phyloP scores from a whole-genome alignment of 495 filamentous ascomycete species.

The Thermochaetoides thermophila region DNA sequence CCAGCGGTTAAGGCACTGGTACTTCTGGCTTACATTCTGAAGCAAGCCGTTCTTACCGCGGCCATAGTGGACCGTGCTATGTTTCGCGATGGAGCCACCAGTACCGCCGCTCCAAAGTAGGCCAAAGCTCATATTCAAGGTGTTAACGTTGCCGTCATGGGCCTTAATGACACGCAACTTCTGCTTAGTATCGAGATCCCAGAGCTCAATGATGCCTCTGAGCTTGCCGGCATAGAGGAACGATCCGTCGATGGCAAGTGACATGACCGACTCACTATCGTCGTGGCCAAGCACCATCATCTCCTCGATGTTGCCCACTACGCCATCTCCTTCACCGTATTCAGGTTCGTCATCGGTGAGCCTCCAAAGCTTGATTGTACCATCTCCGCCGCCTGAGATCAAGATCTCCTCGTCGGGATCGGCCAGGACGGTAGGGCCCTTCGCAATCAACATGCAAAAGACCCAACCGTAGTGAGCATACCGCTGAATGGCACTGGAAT shows the following conservation, averaged over 20 bases:
- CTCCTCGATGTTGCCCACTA: constrained; percentile 39
- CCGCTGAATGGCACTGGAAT: constrained; percentile 62
- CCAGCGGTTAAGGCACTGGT: constrained; percentile 71
- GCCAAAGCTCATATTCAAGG: constrained; percentile 67
- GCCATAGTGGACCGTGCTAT: constrained; percentile 41
- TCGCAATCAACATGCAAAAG: constrained; percentile 80
- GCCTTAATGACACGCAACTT: constrained; percentile 69
- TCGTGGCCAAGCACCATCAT: constrained; percentile 58
- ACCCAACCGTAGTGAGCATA: constrained; percentile 94
- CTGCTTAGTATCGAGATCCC: constrained; percentile 92
- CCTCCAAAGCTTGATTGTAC: constrained; percentile 80
- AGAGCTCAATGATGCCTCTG: constrained; percentile 85
- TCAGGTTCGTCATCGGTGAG: constrained; percentile 31
- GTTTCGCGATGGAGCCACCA: constrained; percentile 60
- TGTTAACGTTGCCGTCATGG: constrained; percentile 71
- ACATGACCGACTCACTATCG: constrained; percentile 65
- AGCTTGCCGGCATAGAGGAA: constrained; percentile 82
- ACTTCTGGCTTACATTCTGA: constrained; percentile 74
- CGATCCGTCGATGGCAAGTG: constrained; percentile 68
- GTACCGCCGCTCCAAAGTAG: constrained; percentile 73
- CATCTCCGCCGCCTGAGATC: constrained; percentile 85
- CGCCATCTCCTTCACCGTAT: constrained; percentile 19
- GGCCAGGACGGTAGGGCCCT: constrained; percentile 42
- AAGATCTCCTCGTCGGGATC: constrained; percentile 61
- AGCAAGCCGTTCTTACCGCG: constrained; percentile 27